Conservation (phyloP, 1,284 basidiomycete genomes). For the Ceratobasidium sp. region DNA sequence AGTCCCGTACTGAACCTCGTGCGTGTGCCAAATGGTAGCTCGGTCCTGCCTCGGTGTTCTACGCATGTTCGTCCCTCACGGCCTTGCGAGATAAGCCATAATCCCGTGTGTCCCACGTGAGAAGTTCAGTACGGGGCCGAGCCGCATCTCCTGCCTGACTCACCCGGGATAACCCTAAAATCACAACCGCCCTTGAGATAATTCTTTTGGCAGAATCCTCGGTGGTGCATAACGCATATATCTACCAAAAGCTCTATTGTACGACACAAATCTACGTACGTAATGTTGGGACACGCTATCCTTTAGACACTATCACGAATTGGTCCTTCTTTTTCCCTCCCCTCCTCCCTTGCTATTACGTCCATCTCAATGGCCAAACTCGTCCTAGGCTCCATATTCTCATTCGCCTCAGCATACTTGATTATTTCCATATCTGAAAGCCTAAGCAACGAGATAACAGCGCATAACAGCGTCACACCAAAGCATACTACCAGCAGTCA, state of each 20-base stretch:
- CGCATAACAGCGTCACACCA: constrained; percentile 22
- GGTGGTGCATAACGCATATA: neutral
- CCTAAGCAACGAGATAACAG: constrained; percentile 28
- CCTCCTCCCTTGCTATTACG: constrained; percentile 7
- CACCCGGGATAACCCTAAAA: too few relatives aligned
- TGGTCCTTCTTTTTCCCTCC: constrained; percentile 15
- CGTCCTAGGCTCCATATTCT: constrained; percentile 28
- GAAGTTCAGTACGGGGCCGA: neutral
- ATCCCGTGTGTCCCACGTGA: neutral
- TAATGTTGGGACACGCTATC: neutral
- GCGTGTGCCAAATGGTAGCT: too few relatives aligned
- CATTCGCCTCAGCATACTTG: constrained; percentile 21
- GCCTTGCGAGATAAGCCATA: neutral
- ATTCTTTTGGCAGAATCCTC: neutral
- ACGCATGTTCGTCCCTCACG: too few relatives aligned
- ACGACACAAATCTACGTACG: neutral
- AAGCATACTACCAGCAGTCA: constrained; percentile 29
- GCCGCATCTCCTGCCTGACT: neutral
- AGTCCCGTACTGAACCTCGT: too few relatives aligned
- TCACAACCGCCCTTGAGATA: too few relatives aligned
- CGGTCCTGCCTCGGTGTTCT: too few relatives aligned
- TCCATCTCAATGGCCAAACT: constrained; percentile 44
- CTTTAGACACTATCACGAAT: constrained; percentile 17
- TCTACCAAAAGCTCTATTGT: neutral
- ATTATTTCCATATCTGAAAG: constrained; percentile 41